Evolutionary conservation across 2,329 filamentous ascomycete species (phyloP), one percentile per base, ranked within the genome.

Genomic region (Pseudocercospora fijiensis): DNA sequence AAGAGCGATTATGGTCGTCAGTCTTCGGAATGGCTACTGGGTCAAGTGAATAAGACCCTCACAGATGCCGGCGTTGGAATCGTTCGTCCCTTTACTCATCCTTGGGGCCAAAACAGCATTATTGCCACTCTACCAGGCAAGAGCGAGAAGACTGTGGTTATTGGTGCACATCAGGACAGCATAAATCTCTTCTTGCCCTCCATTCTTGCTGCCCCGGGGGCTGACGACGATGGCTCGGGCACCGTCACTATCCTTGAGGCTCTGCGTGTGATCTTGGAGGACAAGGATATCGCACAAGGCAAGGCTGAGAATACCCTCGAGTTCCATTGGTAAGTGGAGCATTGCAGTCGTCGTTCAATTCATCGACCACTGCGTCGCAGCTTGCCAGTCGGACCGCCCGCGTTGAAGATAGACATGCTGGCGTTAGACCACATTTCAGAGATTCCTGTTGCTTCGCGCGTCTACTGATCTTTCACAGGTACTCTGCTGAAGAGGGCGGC

Each of bases 221-320:
- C 94, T n/a, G 95, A 98, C 71, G 94, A 98, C 71, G 94, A 97
- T 75, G 94, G 90, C 70, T 92, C 92, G 62, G 95, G 72, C 18
- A 74, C 92, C 1, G 92, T 98, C 20, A 98, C 94, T 9, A 98
- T 96, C 70, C 86, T 98, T 59, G 94, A 99, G 79, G 91, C 92
- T 2, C 85, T 99, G 74, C 87, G 92, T 37, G 89, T 91, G 49
- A 83, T 98, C 7, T 84, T 97, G 61, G 57, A 70, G 37, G 84
- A 85, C 69, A 89, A 89, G n/a, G 85, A 88, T 58, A 84, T 96
- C 64, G 78, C 88, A 41, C 60, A 70, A 6, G 92, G 92, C 67
- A 86, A 91, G 68, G 88, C 88, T 3, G 78, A 86, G 64, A 97
- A 97, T 79, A 96, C 92, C 0, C 83, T 99, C 70, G 94, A 98